A percentile compares a stretch with the other conserved stretches of the same genome.
These are phyloP conservation scores for Aspergillus chevalieri DNA, from an alignment of 2,329 filamentous ascomycete species.

Conservation along the genomic window DNA sequence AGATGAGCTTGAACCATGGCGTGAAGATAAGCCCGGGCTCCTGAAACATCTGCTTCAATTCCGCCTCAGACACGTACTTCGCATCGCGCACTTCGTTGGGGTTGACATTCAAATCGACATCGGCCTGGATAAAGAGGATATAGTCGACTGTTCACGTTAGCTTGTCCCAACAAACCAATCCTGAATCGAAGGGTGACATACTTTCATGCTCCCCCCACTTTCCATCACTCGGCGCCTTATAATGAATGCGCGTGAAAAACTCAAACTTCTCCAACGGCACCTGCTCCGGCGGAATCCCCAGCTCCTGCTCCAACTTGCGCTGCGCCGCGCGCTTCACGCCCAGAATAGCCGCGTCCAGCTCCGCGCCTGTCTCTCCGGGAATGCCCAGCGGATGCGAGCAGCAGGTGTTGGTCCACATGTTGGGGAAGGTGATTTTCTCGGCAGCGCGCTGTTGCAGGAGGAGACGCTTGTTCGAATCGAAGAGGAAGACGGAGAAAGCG, in stretches of 20 bases:
- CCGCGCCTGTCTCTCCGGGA: slow-evolving; percentile 81
- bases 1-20: slow-evolving; percentile 99
- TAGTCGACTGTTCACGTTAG: slow-evolving; percentile 68
- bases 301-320: slow-evolving; percentile 88
- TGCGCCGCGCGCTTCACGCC: slow-evolving; percentile 89
- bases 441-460: slow-evolving; percentile 90
- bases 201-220: slow-evolving; percentile 99
- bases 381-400: slow-evolving; percentile 95
- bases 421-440: slow-evolving; percentile 98
- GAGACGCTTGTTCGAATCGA: slow-evolving; percentile 86
- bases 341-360: slow-evolving; percentile 69
- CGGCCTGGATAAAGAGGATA: slow-evolving; percentile 94
- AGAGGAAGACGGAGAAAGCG: slow-evolving; percentile 96
- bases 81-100: slow-evolving; percentile 83
- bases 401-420: slow-evolving; percentile 99
- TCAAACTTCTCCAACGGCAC: slow-evolving; percentile 87
- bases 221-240: slow-evolving; percentile 92
- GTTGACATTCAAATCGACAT: slow-evolving; percentile 71
- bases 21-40: slow-evolving; percentile 80
- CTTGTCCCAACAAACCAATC: not conserved
- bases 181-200: slow-evolving; percentile 43
- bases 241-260: slow-evolving; percentile 95
- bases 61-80: slow-evolving; percentile 73
- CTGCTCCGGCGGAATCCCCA: slow-evolving; percentile 83
- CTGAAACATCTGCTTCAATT: slow-evolving; percentile 78